These are phyloP conservation scores for Thalassiosira hispida DNA, from an alignment of 352 stramenopile genomes.

Conservation along the genomic window DNA sequence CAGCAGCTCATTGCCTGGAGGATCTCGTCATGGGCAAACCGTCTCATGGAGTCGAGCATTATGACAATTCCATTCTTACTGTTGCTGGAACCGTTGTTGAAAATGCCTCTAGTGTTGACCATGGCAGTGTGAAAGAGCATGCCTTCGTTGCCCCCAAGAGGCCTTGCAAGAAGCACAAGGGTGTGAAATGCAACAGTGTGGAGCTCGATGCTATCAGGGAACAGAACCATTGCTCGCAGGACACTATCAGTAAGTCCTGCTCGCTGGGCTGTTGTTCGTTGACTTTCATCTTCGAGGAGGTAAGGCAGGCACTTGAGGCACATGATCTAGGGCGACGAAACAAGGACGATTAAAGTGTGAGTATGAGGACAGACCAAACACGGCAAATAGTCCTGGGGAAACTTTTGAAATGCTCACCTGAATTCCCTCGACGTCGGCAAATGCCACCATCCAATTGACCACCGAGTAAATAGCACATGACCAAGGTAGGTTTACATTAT, in stretches of 20 bases:
- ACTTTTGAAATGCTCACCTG: constrained; percentile 34
- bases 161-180: constrained; percentile 81
- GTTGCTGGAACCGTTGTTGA: constrained; percentile 50
- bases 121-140: constrained; percentile 83
- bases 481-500: constrained; percentile 70
- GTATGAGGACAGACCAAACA: not conserved
- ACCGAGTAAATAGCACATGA: constrained; percentile 83
- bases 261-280: constrained; percentile 72
- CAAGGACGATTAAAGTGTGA: not conserved
- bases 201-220: constrained; percentile 72
- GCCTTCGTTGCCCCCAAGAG: constrained; percentile 80
- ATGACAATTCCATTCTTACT: constrained; percentile 81
- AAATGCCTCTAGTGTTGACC: constrained; percentile 68
- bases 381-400: not conserved
- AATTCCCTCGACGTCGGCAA: constrained; percentile 81
- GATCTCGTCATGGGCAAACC: constrained; percentile 70
- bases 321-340: constrained; percentile 58
- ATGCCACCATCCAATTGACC: constrained; percentile 84
- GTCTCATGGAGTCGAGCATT: constrained; percentile 83
- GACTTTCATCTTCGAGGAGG: constrained; percentile 78
- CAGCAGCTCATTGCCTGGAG: constrained; percentile 87
- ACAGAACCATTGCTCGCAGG: constrained; percentile 79
- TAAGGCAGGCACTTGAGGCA: constrained; percentile 75
- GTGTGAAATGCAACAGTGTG: constrained; percentile 82
- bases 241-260: constrained; percentile 76